phyloP scores from a whole-genome alignment of 305 asterid genomes.

The Fraxinus paxiana region DNA sequence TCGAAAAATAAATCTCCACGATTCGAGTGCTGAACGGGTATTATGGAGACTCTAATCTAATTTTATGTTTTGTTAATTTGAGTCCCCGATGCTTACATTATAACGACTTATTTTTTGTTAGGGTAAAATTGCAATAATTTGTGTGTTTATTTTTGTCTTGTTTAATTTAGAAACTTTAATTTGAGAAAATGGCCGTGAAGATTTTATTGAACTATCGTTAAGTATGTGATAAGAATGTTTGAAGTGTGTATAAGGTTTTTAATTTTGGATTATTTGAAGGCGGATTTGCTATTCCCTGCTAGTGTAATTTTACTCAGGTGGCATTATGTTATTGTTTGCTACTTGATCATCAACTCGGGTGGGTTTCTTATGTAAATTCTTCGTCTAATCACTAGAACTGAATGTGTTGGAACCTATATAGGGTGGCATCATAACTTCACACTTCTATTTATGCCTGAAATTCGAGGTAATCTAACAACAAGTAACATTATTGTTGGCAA shows the following conservation, averaged over 20 bases:
- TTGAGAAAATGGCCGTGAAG: not conserved
- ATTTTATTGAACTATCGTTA: not conserved
- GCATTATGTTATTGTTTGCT: not conserved
- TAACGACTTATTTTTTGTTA: not conserved
- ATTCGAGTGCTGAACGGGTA: not conserved
- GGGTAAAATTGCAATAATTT: not conserved
- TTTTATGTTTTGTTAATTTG: not conserved
- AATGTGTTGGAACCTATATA: not conserved
- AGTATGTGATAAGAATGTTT: not conserved
- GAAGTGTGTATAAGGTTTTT: not conserved
- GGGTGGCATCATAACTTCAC: not conserved
- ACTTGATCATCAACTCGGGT: not conserved
- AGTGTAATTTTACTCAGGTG: not conserved
- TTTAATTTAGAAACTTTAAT: not conserved
- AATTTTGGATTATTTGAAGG: not conserved
- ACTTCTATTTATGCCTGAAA: not conserved
- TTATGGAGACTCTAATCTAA: not conserved
- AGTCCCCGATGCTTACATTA: not conserved
- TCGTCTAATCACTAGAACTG: not conserved
- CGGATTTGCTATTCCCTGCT: not conserved
- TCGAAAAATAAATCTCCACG: not conserved
- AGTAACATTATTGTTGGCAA: not conserved
- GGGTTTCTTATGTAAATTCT: not conserved
- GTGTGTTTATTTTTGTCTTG: not conserved
- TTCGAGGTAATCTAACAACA: not conserved